Evolutionary conservation across 257 asterid species (phyloP).

Genomic region (Coffea canephora): DNA sequence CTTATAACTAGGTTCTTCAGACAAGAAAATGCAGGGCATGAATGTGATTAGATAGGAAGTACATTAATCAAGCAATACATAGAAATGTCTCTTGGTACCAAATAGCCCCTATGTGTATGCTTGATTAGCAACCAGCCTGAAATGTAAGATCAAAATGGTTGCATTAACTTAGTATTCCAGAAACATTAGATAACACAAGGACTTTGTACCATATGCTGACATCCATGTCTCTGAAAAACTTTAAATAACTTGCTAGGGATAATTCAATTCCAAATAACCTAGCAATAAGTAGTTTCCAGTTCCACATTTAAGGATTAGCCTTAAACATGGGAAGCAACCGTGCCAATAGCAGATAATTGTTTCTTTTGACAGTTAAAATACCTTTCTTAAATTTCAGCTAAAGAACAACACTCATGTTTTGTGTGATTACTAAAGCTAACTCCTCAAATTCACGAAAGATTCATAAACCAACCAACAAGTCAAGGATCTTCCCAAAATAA

Average conservation of each 20-base stretch:
- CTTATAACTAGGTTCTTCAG: neutral
- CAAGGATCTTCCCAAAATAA: neutral
- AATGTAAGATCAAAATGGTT: neutral
- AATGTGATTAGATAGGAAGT: neutral
- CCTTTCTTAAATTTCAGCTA: neutral
- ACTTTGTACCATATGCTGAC: neutral
- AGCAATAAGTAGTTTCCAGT: neutral
- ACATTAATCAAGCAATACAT: neutral
- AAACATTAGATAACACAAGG: neutral
- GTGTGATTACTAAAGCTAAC: neutral
- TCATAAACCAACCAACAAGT: neutral
- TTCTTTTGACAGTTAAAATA: neutral
- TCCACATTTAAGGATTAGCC: neutral
- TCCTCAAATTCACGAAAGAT: neutral
- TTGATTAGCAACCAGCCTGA: neutral
- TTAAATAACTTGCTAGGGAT: neutral
- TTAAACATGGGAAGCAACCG: neutral
- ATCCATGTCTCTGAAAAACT: neutral
- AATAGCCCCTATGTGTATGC: neutral
- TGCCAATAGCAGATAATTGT: neutral
- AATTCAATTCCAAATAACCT: neutral
- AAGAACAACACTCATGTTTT: neutral
- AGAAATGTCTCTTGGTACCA: neutral
- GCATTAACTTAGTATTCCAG: neutral
- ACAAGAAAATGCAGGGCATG: neutral